Evolutionary conservation across 768 basidiomycete genomes (phyloP).

Genomic region (Royoungia palumana): DNA sequence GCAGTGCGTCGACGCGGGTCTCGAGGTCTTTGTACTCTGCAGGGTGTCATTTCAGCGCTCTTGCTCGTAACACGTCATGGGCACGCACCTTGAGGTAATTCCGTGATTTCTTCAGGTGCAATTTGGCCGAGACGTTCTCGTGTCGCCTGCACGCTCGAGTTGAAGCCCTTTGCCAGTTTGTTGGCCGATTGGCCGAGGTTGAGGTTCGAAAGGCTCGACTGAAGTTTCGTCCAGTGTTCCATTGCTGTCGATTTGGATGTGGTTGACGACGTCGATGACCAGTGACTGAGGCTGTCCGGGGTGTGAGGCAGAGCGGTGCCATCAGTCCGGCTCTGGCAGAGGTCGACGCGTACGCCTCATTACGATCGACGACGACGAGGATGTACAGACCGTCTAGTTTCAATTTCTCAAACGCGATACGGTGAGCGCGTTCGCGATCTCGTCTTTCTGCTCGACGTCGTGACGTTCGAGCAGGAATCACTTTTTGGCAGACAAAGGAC

Average conservation of each 20-base stretch:
- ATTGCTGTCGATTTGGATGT: slow-evolving; percentile 22
- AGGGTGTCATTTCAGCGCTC: background rate
- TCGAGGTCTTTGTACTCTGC: slow-evolving; percentile 98
- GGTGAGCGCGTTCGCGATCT: slow-evolving; percentile 42
- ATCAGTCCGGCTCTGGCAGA: slow-evolving; percentile 8
- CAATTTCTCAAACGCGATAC: slow-evolving; percentile 71
- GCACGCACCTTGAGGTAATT: slow-evolving; percentile 77
- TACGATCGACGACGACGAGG: background rate
- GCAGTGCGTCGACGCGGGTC: slow-evolving; percentile 88
- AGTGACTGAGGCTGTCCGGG: slow-evolving; percentile 9
- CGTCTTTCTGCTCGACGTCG: background rate
- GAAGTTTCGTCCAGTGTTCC: slow-evolving; percentile 65
- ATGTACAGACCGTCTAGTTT: slow-evolving; percentile 56
- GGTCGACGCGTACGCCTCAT: slow-evolving; percentile 31
- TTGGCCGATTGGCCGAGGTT: slow-evolving; percentile 74
- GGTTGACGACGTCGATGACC: slow-evolving; percentile 9
- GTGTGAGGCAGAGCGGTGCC: slow-evolving; percentile 16
- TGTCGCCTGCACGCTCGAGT: slow-evolving; percentile 80
- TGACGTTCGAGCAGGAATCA: slow-evolving; percentile 51
- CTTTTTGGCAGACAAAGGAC: slow-evolving; percentile 66
- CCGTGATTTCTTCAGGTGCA: slow-evolving; percentile 90
- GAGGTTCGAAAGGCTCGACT: slow-evolving; percentile 56
- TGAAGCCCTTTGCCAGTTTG: slow-evolving; percentile 77
- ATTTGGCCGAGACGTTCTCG: slow-evolving; percentile 88
- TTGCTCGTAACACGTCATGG: too few relatives aligned